phyloP scores from a whole-genome alignment of 1,284 basidiomycete species.

The Cryptococcus hybrid region DNA sequence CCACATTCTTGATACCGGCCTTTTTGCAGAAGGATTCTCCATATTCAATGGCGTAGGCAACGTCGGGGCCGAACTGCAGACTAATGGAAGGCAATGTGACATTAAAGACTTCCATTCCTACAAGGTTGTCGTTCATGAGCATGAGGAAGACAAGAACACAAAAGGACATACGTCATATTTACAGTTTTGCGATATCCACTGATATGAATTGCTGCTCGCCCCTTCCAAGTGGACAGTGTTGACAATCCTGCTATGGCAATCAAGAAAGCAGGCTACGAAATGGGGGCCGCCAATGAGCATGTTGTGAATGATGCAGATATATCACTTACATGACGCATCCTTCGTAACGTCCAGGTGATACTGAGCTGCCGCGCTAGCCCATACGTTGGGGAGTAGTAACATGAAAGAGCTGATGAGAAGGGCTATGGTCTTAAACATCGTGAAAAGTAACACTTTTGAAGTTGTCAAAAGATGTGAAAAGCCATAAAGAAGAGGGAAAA shows the following conservation, averaged over 20 bases:
- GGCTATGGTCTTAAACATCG: not conserved
- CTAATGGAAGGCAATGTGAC: slow-evolving; percentile 24
- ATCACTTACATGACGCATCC: slow-evolving; percentile 18
- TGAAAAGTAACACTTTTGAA: not conserved
- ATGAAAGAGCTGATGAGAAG: slow-evolving; percentile 8
- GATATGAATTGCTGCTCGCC: slow-evolving; percentile 5
- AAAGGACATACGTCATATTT: slow-evolving; percentile 20
- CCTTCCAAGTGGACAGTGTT: slow-evolving; percentile 17
- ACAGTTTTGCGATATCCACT: slow-evolving; percentile 30
- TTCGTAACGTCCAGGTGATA: slow-evolving; percentile 16
- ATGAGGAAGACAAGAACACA: not conserved
- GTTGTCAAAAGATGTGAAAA: not conserved
- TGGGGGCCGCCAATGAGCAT: not conserved
- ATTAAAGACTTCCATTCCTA: slow-evolving; percentile 21
- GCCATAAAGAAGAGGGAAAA: not conserved
- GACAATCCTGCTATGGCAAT: slow-evolving; percentile 19
- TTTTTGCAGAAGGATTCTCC: slow-evolving; percentile 26
- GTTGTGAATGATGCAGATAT: not conserved
- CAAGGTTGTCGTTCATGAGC: not conserved
- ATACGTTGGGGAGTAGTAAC: slow-evolving; percentile 9
- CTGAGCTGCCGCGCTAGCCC: slow-evolving; percentile 19
- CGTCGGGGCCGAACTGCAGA: slow-evolving; percentile 35
- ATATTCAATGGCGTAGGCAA: slow-evolving; percentile 42
- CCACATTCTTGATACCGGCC: slow-evolving; percentile 29
- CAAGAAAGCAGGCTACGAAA: slow-evolving; percentile 24